These are phyloP conservation scores for Scheffersomyces coipomensis DNA, from an alignment of 805 yeast species.

Conservation along the genomic window DNA sequence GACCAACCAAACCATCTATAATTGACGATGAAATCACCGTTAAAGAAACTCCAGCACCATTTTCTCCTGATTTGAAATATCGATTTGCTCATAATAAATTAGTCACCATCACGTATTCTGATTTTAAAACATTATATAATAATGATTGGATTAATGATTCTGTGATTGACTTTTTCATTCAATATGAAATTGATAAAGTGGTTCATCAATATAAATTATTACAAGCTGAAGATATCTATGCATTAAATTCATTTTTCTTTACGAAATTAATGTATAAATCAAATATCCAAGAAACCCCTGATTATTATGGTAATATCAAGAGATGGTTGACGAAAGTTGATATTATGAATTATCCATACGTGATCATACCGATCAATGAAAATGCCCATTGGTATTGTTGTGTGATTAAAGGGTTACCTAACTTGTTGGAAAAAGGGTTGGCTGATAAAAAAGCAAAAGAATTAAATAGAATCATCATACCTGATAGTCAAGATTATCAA, in stretches of 20 bases:
- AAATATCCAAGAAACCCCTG: constrained; percentile 12
- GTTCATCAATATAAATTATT: constrained; percentile 19
- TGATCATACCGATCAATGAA: constrained; percentile 81
- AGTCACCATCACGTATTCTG: constrained; percentile 62
- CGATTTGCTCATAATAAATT: constrained; percentile 53
- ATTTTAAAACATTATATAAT: constrained; percentile 75
- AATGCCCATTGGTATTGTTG: constrained; percentile 86
- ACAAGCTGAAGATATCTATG: constrained; percentile 41
- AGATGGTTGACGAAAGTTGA: constrained; percentile 79
- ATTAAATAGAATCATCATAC: neutral
- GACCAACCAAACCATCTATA: no score
- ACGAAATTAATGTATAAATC: constrained; percentile 50
- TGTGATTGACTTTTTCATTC: constrained; percentile 79
- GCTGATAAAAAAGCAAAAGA: constrained; percentile 4
- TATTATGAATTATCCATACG: constrained; percentile 50
- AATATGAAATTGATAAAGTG: constrained; percentile 48
- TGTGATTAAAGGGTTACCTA: constrained; percentile 57
- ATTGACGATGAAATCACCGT: neutral
- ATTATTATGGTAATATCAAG: constrained; percentile 61
- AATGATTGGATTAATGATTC: constrained; percentile 90
- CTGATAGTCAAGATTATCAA: constrained; percentile 1
- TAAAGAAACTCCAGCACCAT: constrained; percentile 34
- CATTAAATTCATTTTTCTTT: constrained; percentile 84
- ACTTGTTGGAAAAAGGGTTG: constrained; percentile 15
- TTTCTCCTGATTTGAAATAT: constrained; percentile 47